Conservation (phyloP, 768 basidiomycete species). For the Lactifluus echinatus region DNA sequence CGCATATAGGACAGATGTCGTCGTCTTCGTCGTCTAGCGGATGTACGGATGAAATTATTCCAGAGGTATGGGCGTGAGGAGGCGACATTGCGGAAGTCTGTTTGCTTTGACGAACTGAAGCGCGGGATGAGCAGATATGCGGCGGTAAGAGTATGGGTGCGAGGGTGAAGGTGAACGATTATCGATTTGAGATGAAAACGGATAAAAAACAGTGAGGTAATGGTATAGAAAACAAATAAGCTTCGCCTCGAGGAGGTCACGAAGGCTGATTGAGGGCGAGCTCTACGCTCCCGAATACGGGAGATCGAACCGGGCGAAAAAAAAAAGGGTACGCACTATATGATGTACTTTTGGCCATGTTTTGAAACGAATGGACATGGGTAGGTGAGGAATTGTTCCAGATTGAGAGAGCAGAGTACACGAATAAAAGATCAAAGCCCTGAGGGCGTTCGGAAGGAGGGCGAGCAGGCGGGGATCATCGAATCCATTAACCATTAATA, state of each 20-base stretch:
- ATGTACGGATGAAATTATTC: conserved; percentile 28
- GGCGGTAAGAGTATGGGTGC: neutral
- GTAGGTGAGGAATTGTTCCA: conserved; percentile 32
- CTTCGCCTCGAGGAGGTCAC: conserved; percentile 17
- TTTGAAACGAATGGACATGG: conserved; percentile 35
- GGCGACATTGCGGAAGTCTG: conserved; percentile 56
- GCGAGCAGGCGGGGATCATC: neutral
- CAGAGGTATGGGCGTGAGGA: conserved; percentile 63
- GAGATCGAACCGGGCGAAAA: conserved; percentile 15
- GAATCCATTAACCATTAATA: neutral
- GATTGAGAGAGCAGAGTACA: conserved; percentile 27
- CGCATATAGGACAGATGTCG: conserved; percentile 87
- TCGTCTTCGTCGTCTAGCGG: conserved; percentile 66
- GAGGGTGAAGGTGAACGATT: neutral
- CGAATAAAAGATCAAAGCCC: conserved; percentile 9
- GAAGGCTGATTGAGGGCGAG: conserved; percentile 7
- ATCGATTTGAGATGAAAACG: conserved; percentile 13
- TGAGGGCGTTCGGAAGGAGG: conserved; percentile 16
- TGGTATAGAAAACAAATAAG: conserved; percentile 14
- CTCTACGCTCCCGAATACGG: conserved; percentile 20
- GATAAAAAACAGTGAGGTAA: conserved; percentile 15
- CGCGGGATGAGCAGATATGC: conserved; percentile 14
- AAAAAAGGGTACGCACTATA: conserved; percentile 27
- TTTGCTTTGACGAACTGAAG: conserved; percentile 37
- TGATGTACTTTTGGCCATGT: conserved; percentile 35